Base-by-base conservation (phyloP, 495 filamentous ascomycete genomes). In the Hypoxylon intermedium region DNA sequence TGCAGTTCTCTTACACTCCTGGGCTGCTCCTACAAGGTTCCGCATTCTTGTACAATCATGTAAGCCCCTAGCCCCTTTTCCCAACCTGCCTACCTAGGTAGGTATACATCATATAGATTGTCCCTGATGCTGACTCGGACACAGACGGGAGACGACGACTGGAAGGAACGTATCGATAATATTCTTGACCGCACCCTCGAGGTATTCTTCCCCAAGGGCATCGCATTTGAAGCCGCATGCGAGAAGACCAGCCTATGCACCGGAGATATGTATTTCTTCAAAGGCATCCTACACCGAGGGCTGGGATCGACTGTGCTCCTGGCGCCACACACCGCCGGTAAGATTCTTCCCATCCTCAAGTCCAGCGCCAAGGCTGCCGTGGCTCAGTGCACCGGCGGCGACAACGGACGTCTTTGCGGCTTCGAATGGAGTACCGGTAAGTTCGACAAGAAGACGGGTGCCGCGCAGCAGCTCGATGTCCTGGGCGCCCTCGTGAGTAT, bases 261-360 rank as follows among this genome's bases (percentile, higher is more conserved):
- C 70, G 81, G 82, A 15, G 89, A 92, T 62, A 85, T 89, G 73
- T 78, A 77, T 12, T 89, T 87, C 36, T 93, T 88, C 83, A 93
- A 93, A 71, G 85, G 86, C 34, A 90, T 90, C 71, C 75, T 92
- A 5, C 76, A 88, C 13, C 87, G 89, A 21, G 90, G 85, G 82
- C 82, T 95, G 73, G 85, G 82, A 26, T 75, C 82, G 21, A 80
- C 87, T 5, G 83, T 84, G 13, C 82, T 87, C 61, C 70, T 90
- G 50, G 89, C 87, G 0, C 89, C 90, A 0, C 87, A 83, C 70
- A 85, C 84, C 7, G 72, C 75, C 37, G 75, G 74, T 24, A 67
- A 63, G 24, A 81, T 95, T 58, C 85, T 89, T 74, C 82, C 83
- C 1, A 76, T 79, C 9, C 78, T 95, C 15, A 76, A 74, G n/a